Conservation (phyloP, 441 rosid genomes). For the Mallotus japonicus region DNA sequence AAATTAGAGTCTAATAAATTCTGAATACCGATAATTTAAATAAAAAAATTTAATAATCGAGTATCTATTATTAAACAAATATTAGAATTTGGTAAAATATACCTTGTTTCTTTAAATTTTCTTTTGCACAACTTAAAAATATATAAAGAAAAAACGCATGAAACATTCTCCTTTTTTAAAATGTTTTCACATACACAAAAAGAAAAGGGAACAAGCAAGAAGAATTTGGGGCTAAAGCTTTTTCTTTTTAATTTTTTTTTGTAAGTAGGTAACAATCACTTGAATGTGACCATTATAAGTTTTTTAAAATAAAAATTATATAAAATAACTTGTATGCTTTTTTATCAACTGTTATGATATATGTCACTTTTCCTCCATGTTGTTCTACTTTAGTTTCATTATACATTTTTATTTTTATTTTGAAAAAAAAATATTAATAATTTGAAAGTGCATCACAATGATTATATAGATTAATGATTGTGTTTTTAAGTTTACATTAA, state of each 20-base stretch:
- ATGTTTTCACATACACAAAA: not conserved
- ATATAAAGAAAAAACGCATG: too few relatives aligned
- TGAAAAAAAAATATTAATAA: not conserved
- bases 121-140: too few relatives aligned
- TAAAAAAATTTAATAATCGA: too few relatives aligned
- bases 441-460: slow-evolving; percentile 15
- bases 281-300: slow-evolving; percentile 28
- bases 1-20: too few relatives aligned
- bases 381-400: slow-evolving; percentile 7
- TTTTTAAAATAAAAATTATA: slow-evolving; percentile 7
- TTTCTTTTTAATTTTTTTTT: not conserved
- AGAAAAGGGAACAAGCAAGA: slow-evolving; percentile 16
- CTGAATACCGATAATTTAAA: too few relatives aligned
- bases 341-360: slow-evolving; percentile 10
- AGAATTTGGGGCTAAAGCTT: slow-evolving; percentile 7
- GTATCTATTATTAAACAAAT: too few relatives aligned
- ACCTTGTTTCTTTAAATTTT: too few relatives aligned
- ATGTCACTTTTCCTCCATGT: not conserved
- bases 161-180: too few relatives aligned
- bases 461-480: slow-evolving; percentile 11
- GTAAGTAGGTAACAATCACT: slow-evolving; percentile 5
- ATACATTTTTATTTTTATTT: not conserved
- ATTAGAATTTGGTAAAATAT: too few relatives aligned
- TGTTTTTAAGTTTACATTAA: not conserved
- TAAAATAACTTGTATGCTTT: too few relatives aligned